phyloP scores from a whole-genome alignment of 345 rosid species.

The Lepidium sativum region DNA sequence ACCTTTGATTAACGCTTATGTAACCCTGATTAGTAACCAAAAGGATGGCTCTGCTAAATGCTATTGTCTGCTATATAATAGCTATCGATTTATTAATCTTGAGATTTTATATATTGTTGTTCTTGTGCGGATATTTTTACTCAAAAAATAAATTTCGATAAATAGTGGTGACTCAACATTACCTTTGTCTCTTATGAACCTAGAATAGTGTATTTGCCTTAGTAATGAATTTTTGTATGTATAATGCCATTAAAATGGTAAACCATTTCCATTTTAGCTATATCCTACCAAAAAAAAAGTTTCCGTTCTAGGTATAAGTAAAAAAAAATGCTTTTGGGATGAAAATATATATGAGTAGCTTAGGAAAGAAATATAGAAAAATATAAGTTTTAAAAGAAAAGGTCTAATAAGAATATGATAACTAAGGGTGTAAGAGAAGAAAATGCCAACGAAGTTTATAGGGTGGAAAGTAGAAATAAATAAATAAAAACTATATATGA shows the following conservation, averaged over 20 bases:
- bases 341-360: background rate
- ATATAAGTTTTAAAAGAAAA: background rate
- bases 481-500: background rate
- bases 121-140: background rate
- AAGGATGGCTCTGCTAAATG: background rate
- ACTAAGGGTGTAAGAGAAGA: conserved; percentile 27
- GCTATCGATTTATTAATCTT: background rate
- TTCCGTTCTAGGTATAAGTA: background rate
- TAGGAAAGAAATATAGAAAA: conserved; percentile 1
- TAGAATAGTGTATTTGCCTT: background rate
- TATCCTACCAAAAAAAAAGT: background rate
- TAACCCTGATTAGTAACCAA: background rate
- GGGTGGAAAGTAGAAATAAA: conserved; percentile 23
- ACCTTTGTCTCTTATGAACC: background rate
- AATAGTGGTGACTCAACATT: background rate
- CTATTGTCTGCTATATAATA: background rate
- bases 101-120: background rate
- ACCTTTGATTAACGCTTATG: background rate
- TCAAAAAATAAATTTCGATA: background rate
- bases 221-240: background rate
- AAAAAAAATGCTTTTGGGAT: background rate
- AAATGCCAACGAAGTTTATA: conserved; percentile 28
- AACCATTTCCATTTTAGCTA: background rate
- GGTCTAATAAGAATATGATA: conserved; percentile 20
- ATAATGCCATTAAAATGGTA: too few relatives aligned